Evolutionary conservation across 208 protist genomes (phyloP), one percentile per base, ranked within the genome.

Genomic region (Crithidia sp.): DNA sequence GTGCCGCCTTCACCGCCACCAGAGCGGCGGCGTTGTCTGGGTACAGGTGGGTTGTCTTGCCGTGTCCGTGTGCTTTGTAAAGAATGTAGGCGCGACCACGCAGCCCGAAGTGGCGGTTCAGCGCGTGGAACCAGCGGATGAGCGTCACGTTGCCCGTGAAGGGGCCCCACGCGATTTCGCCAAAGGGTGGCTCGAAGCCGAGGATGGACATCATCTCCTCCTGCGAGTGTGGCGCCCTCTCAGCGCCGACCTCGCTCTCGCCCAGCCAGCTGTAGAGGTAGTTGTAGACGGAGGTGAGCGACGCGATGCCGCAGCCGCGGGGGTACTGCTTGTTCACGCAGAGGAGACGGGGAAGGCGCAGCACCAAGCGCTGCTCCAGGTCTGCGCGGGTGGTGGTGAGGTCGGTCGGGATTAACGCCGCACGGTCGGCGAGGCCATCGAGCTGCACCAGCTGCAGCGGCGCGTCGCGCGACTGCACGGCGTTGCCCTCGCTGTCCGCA

Each of bases 61-160:
- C 81, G 17, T 43, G 45, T 6, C 92, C 93, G 67, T 95, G 86
- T 6, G 72, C 82, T 78, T 97, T 97, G 79, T 95, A 97, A 8
- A 97, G 66, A 44, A 95, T 91, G 66, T 88, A 93, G 13, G 85
- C 92, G 41, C 72, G 41, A 0, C 90, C 88, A 7, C 63, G 64
- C 2, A 89, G 59, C 1, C 86, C 84, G 64, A 91, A 96, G 77
- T 93, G 81, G 0, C 81, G 74, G 78, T 94, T 95, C 28, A 97
- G 69, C n/a, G 89, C 89, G 71, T 95, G 84, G 71, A 97, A 97
- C 94, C 95, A 98, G 7, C 86, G 86, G 10, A 97, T 81, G 4
- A 98, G 86, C 0, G 95, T 97, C 2, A 71, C 76, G 77, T 98
- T 98, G 54, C 95, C 95, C 3, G 94, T 97, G 62, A 97, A 97